Evolutionary conservation across 2,329 filamentous ascomycete genomes (phyloP), one percentile per base, ranked within the genome.

Genomic region (Parafenestella ontariensis): DNA sequence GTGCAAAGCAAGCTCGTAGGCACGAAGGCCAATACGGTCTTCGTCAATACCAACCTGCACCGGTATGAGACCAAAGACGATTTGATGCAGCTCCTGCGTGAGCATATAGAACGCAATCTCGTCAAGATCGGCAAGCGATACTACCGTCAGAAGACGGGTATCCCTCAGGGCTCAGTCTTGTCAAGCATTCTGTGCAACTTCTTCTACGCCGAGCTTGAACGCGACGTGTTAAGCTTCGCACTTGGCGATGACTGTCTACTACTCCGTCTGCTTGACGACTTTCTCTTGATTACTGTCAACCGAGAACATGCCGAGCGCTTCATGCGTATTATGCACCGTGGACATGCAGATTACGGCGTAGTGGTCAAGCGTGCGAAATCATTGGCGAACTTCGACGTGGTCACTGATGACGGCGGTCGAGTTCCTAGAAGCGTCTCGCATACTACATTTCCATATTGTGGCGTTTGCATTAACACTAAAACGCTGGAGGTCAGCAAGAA

Each of bases 171-270:
- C 7, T 97, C 93, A 0, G 84, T 97, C 1, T 73, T 99, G 5
- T 97, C 93, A 0, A 90, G 89, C 39, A 81, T 92, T 36, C 81
- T 99, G 5, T 98, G 95, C 81, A 98, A 92, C 76, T 94, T 96
- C 76, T 97, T 98, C 75, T 99, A 99, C 71, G 93, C 91, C 5
- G 87, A 95, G 58, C 84, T 98, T 1, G 95, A 99, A 74, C 77
- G 77, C 6, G 81, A 87, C 23, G 79, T 88, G 13, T 79, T 98
- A 2, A 71, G 69, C 0, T 98, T 97, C 69, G 76, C 95, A 2
- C 65, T 80, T 15, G 69, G 74, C n/a, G 79, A 54, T 17, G 71
- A 88, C 29, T 88, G 85, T 44, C 76, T 97, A 2, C 80, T 99
- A 7, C 76, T 98, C 47, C 85, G 95, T 15, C 82, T 97, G 9